These are phyloP conservation scores for Chlorokybus atmophyticus DNA, from an alignment of 139 green algal genomes.

Conservation along the genomic window DNA sequence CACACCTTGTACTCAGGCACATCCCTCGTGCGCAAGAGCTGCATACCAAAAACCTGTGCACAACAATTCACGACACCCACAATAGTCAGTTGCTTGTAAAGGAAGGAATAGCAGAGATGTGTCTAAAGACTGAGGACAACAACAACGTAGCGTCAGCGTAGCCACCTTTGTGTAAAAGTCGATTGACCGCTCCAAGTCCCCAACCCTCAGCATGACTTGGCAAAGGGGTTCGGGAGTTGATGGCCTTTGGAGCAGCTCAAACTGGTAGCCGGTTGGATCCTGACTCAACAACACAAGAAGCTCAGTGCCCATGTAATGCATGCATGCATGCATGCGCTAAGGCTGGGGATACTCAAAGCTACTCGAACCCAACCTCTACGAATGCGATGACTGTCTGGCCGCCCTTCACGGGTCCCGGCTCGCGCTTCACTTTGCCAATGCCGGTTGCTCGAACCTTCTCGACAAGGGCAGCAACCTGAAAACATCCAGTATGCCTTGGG, in stretches of 20 bases:
- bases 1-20: slow-evolving; percentile 4
- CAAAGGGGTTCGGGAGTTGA: slow-evolving; percentile 48
- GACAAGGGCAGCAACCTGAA: slow-evolving; percentile 24
- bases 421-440: slow-evolving; percentile 53
- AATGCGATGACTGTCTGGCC: slow-evolving; percentile 76
- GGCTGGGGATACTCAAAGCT: no score
- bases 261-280: slow-evolving; percentile 52
- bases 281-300: slow-evolving; percentile 7
- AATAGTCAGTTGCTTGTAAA: no score
- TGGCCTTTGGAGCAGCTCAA: slow-evolving; percentile 60
- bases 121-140: neutral
- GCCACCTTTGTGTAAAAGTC: slow-evolving; percentile 64
- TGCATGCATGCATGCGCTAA: no score
- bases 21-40: neutral
- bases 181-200: slow-evolving; percentile 62
- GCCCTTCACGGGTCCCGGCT: slow-evolving; percentile 80
- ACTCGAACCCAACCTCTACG: slow-evolving; percentile 64
- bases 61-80: no score
- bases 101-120: neutral
- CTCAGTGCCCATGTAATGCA: no score
- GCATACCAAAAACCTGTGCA: neutral
- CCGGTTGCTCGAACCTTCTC: slow-evolving; percentile 47
- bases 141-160: neutral
- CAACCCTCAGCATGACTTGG: slow-evolving; percentile 84
- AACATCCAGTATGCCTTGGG: neutral